These are phyloP conservation scores for Colletotrichum gloeosporioides DNA, from an alignment of 2,329 filamentous ascomycete species.

Conservation along the genomic window DNA sequence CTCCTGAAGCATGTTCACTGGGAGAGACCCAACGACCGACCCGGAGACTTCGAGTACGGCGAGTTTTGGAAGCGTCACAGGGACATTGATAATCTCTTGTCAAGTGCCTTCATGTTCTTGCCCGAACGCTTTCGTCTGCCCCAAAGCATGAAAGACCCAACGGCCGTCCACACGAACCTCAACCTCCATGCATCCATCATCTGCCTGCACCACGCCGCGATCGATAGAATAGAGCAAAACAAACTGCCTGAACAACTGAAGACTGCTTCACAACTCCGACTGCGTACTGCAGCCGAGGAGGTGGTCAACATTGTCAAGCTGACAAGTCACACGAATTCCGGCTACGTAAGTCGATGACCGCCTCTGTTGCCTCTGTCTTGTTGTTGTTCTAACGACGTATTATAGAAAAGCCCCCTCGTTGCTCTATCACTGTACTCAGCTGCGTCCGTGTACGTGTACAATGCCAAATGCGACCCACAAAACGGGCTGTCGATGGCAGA, in stretches of 20 bases:
- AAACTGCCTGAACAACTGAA: conserved; percentile 69
- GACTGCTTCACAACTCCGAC: conserved; percentile 73
- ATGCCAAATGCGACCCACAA: conserved; percentile 70
- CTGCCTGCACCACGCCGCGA: conserved; percentile 86
- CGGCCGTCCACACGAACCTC: conserved; percentile 84
- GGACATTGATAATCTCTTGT: conserved; percentile 79
- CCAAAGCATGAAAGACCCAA: conserved; percentile 68
- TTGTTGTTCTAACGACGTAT: not conserved
- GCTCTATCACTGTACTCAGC: conserved; percentile 88
- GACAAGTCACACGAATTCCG: conserved; percentile 72
- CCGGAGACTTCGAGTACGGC: conserved; percentile 76
- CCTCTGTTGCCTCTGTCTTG: not conserved
- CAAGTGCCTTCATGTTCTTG: conserved; percentile 79
- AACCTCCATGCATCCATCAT: conserved; percentile 88
- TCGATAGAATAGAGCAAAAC: conserved; percentile 81
- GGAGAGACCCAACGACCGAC: conserved; percentile 70
- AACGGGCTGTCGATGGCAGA: conserved; percentile 58
- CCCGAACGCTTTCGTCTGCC: conserved; percentile 79
- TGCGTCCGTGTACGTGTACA: conserved; percentile 81
- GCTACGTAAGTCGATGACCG: conserved; percentile 58
- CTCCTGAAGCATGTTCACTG: conserved; percentile 84
- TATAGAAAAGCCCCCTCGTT: conserved; percentile 76
- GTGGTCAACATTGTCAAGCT: conserved; percentile 84
- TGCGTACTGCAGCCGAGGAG: conserved; percentile 82
- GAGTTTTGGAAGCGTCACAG: conserved; percentile 88